Evolutionary conservation across 441 rosid genomes (phyloP), one percentile per base, ranked within the genome.

Genomic region (Euphorbia celastroides): DNA sequence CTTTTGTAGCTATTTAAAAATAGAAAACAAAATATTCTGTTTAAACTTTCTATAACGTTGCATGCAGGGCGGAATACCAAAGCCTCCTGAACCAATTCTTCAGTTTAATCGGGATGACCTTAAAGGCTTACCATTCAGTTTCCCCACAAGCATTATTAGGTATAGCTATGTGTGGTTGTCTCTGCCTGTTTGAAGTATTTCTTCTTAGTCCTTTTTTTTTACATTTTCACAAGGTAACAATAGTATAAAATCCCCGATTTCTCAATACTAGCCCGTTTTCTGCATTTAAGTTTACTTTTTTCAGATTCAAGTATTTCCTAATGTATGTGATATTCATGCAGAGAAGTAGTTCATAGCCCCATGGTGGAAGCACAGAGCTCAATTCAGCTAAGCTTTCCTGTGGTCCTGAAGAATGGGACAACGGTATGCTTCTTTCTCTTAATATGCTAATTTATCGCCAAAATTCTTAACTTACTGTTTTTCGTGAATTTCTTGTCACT

Each of bases 331-430:
- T 76, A 10, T 69, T 68, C 70, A 71, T 77, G 67, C 72, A 93
- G 98, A 79, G 96, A 93, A 79, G 85, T 84, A 54, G 97, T 93
- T 52, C 79, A 67, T 66, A 93, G 97, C 76, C 93, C 89, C 31
- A 93, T 93, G 97, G 98, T 93, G 19, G 93, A 90, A 84, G 98
- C 88, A 57, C 98, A 93, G 65, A 87, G 98, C 73, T 90, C 90
- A 30, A 97, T 90, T 76, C 93, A 90, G 86, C 78, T 90, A 74
- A 88, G 96, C 84, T 92, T 90, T 87, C 98, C 98, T 51, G 86
- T 92, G 69, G 88, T 83, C 78, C 78, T 92, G 83, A 90, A 86
- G 76, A 90, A 90, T 78, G 98, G 93, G 77, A 77, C 86, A 67
- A 84, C 84, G 97, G 98, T 92, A 75, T 64, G 71, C 69, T 66